Percentiles rank a stretch among this genome's conserved stretches.
Evolutionary conservation across 345 rosid species (phyloP).

Genomic region (Salix exigua): DNA sequence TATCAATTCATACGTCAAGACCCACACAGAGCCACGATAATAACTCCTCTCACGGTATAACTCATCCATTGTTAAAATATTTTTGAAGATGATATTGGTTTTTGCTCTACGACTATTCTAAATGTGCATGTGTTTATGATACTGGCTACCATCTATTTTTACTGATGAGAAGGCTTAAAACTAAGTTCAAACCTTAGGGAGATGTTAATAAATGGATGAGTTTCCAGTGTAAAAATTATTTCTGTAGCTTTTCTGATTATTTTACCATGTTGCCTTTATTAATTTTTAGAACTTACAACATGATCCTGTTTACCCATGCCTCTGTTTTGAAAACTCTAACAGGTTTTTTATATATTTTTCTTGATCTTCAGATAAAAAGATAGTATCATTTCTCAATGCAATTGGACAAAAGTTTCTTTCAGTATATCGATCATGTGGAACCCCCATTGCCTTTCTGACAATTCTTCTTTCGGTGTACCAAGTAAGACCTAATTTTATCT

Average conservation of each 20-base stretch:
- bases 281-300: neutral
- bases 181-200: no score
- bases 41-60: constrained; percentile 37
- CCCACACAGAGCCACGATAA: constrained; percentile 19
- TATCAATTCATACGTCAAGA: constrained; percentile 36
- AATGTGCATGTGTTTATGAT: neutral
- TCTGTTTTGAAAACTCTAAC: no score
- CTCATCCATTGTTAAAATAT: constrained; percentile 4
- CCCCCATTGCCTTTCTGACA: constrained; percentile 40
- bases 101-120: neutral
- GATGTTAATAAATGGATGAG: neutral
- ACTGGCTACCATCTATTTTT: neutral
- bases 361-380: constrained; percentile 29
- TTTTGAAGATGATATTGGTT: neutral
- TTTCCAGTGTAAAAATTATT: neutral
- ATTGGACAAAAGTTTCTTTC: constrained; percentile 36
- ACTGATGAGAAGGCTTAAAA: neutral
- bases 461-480: constrained; percentile 39
- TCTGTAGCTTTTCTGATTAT: neutral
- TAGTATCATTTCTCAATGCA: constrained; percentile 32
- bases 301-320: neutral
- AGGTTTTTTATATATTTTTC: neutral
- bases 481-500: constrained; percentile 37
- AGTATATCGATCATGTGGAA: constrained; percentile 43
- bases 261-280: neutral